Base-by-base conservation (phyloP, 2,329 filamentous ascomycete species). In the Incumbomyces delicatus region DNA sequence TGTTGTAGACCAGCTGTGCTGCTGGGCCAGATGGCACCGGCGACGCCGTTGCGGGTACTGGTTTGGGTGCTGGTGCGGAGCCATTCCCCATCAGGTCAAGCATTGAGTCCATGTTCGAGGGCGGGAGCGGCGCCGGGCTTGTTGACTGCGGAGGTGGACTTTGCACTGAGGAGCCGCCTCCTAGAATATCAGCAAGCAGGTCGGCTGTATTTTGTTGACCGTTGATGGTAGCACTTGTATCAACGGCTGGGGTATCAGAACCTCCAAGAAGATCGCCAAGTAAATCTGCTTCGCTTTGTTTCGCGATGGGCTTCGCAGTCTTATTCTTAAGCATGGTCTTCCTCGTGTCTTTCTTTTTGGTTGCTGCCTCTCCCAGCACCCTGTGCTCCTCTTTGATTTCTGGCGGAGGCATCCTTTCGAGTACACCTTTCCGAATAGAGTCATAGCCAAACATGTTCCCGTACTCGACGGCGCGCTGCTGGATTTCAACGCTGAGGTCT, bases 391-490 rank as follows among this genome's bases (percentile, higher is more conserved):
- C 92, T 55, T 90, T 87, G 60, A 98, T 96, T 64, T 96, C 90
- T 7, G 92, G 92, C 1, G 92, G 80, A 6, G 92, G 92, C 94
- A 98, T 98, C 65, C 92, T 94, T 68, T 98, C 92, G 10, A 98
- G 72, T 2, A 98, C 92, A 48, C 92, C 92, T 50, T 78, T 78
- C 46, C 90, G 81, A 47, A 98, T 85, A 50, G 87, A 75, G 57
- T 98, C 89, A 59, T 87, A 87, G 1, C 79, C 78, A 59, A 98
- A 96, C n/a, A 98, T 74, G 60, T 96, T 96, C 49, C 82, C 80
- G 60, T 96, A 98, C 64, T 98, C 92, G 16, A 95, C 89, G 4
- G 90, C 85, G 63, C 92, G 81, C 66, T 98, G 92, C 65, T 98
- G 94, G 18, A 96, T 85, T 64, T 98, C 92, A 20, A 96, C 83